Conservation (phyloP, 306 rosid genomes). For the Dryas octopetala region DNA sequence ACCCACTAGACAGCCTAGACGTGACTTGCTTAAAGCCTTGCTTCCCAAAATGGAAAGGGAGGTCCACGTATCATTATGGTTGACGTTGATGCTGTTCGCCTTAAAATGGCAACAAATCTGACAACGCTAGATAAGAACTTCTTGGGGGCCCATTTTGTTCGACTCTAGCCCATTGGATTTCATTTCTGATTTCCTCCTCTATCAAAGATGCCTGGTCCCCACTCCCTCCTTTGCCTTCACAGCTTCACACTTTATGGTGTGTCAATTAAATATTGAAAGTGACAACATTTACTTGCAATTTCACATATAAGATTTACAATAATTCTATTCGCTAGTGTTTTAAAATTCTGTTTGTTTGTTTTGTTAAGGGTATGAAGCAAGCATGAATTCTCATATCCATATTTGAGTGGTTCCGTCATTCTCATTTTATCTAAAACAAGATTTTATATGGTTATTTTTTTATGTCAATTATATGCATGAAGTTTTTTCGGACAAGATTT, state of each 20-base stretch:
- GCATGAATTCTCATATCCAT: no score
- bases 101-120: constrained; percentile 39
- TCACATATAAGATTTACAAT: background rate
- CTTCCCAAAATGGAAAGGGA: constrained; percentile 41
- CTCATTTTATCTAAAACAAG: no score
- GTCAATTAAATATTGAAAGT: background rate
- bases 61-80: constrained; percentile 47
- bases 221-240: constrained; percentile 2
- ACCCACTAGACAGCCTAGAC: constrained; percentile 19
- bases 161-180: constrained; percentile 27
- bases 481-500: no score
- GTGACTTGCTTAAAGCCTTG: constrained; percentile 48
- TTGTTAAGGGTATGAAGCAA: no score
- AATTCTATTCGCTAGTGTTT: no score
- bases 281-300: background rate
- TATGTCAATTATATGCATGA: no score
- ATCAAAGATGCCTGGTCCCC: constrained; percentile 28
- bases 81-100: constrained; percentile 60
- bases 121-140: constrained; percentile 23
- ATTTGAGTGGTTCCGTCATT: no score
- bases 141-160: constrained; percentile 32
- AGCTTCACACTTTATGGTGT: background rate
- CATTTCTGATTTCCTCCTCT: background rate
- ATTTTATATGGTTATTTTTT: no score
- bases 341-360: no score